Base-by-base conservation (phyloP, 345 rosid genomes). In the Bruguiera sexangula region DNA sequence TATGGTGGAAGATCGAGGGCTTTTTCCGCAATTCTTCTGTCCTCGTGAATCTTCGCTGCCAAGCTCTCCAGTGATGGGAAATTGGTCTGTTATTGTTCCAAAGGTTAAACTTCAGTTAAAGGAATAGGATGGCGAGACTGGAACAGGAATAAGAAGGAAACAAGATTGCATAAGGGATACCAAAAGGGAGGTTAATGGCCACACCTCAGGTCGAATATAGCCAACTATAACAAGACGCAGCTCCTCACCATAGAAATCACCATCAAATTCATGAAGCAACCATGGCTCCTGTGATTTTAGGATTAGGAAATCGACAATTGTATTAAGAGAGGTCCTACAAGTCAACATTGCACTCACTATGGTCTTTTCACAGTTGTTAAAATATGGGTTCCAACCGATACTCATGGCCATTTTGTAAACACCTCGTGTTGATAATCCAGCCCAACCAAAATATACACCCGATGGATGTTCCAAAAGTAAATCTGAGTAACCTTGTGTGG, bases 361-460 rank as follows among this genome's bases (percentile, higher is more conserved):
- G 27, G 94, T 88, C 82, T 95, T 95, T 71, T 92, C 92, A 3
- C 82, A 68, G 78, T 92, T 95, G 87, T 90, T 74, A 73, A 95
- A 95, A 82, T 82, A 87, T 20, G 98, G 99, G 55, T 92, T 95
- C 98, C 92, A 90, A 55, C 98, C 98, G 30, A 95, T 87, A 71
- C 98, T 95, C 92, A 89, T 90, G 68, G 83, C 96, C 98, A 87
- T 92, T 79, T 95, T 95, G 75, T 81, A 92, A 65, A 90, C 76
- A 16, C 92, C 98, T 74, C 83, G 81, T 1, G 78, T 75, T 19
- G 91, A 58, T 46, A 95, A 78, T 39, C 90, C 88, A 46, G 97
- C 96, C 97, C 97, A 95, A 63, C 99, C 99, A 76, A 92, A 90
- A 76, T 88, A 92, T 22, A 95, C 94, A n/a, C 98, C 99, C 0